Evolutionary conservation across 202 grass and related monocot genomes (phyloP).

Genomic region (Panicum hallii): DNA sequence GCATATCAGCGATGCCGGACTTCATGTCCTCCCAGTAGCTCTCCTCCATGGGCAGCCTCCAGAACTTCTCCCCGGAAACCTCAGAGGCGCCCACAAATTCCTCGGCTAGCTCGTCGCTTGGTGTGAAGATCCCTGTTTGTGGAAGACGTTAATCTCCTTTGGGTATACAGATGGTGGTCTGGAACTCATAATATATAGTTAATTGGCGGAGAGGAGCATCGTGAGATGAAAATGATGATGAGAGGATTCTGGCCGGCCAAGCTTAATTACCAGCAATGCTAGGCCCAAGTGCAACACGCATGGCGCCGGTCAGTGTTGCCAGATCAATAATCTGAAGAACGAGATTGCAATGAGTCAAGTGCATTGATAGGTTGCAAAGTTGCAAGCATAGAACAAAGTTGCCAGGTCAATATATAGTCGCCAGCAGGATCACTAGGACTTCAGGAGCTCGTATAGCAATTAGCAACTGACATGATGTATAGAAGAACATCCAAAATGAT

Average conservation of each 20-base stretch:
- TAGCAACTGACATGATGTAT: background rate
- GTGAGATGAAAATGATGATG: background rate
- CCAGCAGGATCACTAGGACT: background rate
- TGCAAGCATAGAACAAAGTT: too few relatives aligned
- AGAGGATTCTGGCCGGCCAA: background rate
- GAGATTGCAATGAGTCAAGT: background rate
- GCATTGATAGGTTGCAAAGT: background rate
- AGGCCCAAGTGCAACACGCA: constrained; percentile 81
- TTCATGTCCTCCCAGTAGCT: constrained; percentile 97
- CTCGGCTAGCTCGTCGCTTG: constrained; percentile 85
- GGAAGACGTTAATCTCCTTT: background rate
- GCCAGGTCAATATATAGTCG: too few relatives aligned
- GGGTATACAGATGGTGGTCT: background rate
- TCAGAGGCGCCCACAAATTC: constrained; percentile 75
- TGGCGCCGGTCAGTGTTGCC: constrained; percentile 84
- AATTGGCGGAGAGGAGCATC: background rate
- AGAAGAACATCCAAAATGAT: background rate
- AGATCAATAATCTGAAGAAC: constrained; percentile 81
- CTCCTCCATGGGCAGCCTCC: constrained; percentile 93
- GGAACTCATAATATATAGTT: background rate
- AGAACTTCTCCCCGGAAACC: constrained; percentile 87
- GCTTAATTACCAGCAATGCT: constrained; percentile 70
- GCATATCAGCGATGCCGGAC: constrained; percentile 95
- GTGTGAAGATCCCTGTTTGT: constrained; percentile 76
- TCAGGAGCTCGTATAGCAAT: background rate